These are phyloP conservation scores for Coemansia sp. DNA, from an alignment of 192 early-diverging fungal species.

Conservation along the genomic window DNA sequence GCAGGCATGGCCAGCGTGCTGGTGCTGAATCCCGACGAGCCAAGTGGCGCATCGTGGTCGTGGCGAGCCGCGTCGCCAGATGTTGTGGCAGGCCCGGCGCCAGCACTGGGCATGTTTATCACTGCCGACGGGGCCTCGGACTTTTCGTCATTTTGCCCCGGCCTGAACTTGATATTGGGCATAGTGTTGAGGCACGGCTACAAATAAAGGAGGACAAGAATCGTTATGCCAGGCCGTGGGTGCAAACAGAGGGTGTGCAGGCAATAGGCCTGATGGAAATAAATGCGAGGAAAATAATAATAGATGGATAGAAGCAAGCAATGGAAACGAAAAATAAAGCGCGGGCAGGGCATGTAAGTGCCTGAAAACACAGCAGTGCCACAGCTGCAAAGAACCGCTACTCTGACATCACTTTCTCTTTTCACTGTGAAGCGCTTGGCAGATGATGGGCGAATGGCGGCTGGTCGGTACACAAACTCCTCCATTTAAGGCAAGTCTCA, in stretches of 20 bases:
- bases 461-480: too few relatives aligned
- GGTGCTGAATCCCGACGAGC: slow-evolving; percentile 13
- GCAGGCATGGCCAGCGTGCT: slow-evolving; percentile 35
- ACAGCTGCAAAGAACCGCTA: too few relatives aligned
- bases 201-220: too few relatives aligned
- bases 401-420: too few relatives aligned
- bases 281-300: neutral
- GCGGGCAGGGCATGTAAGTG: too few relatives aligned
- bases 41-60: neutral
- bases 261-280: neutral
- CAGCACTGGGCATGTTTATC: slow-evolving; percentile 34
- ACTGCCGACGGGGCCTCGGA: slow-evolving; percentile 13
- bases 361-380: too few relatives aligned
- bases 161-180: slow-evolving; percentile 29
- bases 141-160: slow-evolving; percentile 9
- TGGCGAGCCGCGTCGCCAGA: neutral
- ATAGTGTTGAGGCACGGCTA: too few relatives aligned
- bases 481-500: too few relatives aligned
- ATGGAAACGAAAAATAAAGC: neutral
- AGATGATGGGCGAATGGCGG: too few relatives aligned
- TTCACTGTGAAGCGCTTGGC: too few relatives aligned
- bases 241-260: too few relatives aligned
- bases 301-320: neutral
- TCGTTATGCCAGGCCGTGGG: too few relatives aligned
- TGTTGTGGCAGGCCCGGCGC: slow-evolving; percentile 4